Evolutionary conservation across 805 yeast species (phyloP).

Genomic region (Phaffomyces antillensis): DNA sequence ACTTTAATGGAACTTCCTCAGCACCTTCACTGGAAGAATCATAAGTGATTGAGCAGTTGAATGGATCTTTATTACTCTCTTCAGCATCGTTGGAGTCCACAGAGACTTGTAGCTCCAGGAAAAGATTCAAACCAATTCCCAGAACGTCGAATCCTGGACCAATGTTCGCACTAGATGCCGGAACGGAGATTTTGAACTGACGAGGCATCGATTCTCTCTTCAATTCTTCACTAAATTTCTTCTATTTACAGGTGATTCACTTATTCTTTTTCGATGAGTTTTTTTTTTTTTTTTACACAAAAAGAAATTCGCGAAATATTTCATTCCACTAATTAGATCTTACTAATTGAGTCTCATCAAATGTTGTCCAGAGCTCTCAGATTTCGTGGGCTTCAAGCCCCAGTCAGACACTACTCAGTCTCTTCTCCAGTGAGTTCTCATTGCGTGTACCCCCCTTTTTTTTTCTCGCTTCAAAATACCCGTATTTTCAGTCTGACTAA

Average conservation of each 20-base stretch:
- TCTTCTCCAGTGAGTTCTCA: slow-evolving; percentile 9
- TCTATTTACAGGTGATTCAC: neutral
- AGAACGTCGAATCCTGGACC: slow-evolving; percentile 98
- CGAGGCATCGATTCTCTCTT: slow-evolving; percentile 31
- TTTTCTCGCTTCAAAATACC: neutral
- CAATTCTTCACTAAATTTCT: neutral
- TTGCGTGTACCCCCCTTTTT: neutral
- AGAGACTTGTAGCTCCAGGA: slow-evolving; percentile 59
- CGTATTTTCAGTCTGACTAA: no score
- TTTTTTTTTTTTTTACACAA: no score
- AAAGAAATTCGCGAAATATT: neutral
- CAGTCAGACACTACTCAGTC: slow-evolving; percentile 17
- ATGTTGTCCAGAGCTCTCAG: neutral
- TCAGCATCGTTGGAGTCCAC: slow-evolving; percentile 45
- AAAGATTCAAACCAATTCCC: slow-evolving; percentile 82
- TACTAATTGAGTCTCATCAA: no score
- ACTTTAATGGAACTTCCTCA: slow-evolving; percentile 66
- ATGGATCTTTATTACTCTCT: slow-evolving; percentile 50
- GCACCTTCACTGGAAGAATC: slow-evolving; percentile 69
- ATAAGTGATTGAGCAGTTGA: slow-evolving; percentile 64
- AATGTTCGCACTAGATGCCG: slow-evolving; percentile 96
- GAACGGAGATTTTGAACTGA: slow-evolving; percentile 63
- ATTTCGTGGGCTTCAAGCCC: neutral
- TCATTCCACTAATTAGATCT: neutral
- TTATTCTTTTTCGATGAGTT: neutral